Conservation (phyloP, 768 basidiomycete genomes). For the Mycena alexandri region DNA sequence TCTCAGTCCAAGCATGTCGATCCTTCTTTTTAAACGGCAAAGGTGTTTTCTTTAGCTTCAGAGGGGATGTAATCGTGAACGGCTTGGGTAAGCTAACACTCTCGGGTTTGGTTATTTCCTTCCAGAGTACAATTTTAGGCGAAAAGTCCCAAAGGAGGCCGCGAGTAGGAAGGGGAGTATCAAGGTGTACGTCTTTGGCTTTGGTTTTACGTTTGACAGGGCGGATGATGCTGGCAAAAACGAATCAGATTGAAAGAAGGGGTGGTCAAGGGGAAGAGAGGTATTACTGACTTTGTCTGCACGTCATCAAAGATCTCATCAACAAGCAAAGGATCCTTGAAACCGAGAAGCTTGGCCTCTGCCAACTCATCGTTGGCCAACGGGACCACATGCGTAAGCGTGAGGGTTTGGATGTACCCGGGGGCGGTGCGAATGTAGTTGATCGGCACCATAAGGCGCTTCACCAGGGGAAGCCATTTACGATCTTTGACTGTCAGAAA, state of each 20-base stretch:
- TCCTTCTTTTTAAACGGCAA: background rate
- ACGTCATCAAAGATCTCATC: background rate
- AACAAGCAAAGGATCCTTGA: background rate
- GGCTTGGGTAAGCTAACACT: background rate
- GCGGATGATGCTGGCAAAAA: no score
- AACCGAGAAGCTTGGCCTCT: background rate
- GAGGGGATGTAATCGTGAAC: background rate
- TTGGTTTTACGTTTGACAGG: no score
- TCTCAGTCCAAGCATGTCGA: background rate
- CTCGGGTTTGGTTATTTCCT: background rate
- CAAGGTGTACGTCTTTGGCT: no score
- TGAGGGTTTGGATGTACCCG: slow-evolving; percentile 1
- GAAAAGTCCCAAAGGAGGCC: background rate
- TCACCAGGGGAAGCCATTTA: slow-evolving; percentile 1
- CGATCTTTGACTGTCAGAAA: background rate
- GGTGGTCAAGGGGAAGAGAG: no score
- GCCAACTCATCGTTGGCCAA: background rate
- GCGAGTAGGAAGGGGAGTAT: background rate
- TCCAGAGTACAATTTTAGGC: background rate
- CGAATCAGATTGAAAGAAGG: no score
- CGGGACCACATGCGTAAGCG: background rate
- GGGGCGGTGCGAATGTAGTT: background rate
- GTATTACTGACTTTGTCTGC: slow-evolving; percentile 9
- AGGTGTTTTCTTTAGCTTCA: background rate
- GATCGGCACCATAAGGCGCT: slow-evolving; percentile 1